Base-by-base conservation (phyloP, 805 yeast species). In the Kurtzmaniella cleridarum region DNA sequence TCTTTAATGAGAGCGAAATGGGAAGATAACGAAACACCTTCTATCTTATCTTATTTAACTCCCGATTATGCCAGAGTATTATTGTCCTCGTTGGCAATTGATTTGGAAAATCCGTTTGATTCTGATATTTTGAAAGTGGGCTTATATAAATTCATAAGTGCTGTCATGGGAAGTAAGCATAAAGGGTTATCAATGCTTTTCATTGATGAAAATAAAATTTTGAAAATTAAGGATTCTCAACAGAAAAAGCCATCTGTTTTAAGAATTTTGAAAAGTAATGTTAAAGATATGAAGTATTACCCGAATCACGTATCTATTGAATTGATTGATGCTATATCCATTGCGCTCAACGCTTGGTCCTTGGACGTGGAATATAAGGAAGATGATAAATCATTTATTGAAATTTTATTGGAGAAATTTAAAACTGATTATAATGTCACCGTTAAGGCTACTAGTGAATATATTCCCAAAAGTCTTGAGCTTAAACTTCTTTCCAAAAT, bases 11-110 rank as follows among this genome's bases (percentile, higher is more conserved):
- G 66, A 32, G 79, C 79, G 0, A 60, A 53, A 2, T 78, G 85
- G 81, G 11, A 13, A 13, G 13, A 18, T 7, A 17, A 14, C 8
- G 11, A 12, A 10, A 3, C 27, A 9, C 95, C 95, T 3, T 88
- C 96, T 1, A 62, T 91, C 35, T 66, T 91, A 30, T 84, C 97
- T 0, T 87, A 87, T 54, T 62, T 91, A 39, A 93, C 95, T 3
- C 66, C 73, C n/a, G 66, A 71, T 14, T 72, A 76, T 46, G 75
- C 95, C 0, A 72, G 71, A 20, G 59, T 76, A 3, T 66, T 91
- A 23, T 63, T 86, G 8, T 66, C 70, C n/a, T 71, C 82, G 1
- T 56, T 91, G 23, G 73, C 79, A 0, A 46, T 69, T 0, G 89
- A 86, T 47, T 64, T 89, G 49, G 71, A 74, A 23, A 76, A 75